Conservation (phyloP, 1,284 basidiomycete genomes). For the Austroboletus novae-zelandiae region DNA sequence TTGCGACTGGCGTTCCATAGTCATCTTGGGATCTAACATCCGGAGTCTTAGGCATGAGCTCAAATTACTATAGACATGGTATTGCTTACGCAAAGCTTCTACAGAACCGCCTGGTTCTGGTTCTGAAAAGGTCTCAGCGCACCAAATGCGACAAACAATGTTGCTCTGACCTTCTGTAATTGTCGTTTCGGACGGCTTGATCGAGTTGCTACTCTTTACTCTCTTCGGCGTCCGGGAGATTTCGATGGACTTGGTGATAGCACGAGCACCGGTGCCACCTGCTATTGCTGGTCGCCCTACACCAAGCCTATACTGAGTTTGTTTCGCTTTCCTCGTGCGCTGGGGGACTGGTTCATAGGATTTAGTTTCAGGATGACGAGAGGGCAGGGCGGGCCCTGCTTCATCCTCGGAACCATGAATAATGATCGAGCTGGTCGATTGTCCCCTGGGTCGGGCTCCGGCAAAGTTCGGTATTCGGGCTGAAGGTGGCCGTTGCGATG, state of each 20-base stretch:
- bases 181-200: constrained; percentile 51
- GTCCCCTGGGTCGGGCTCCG: constrained; percentile 34
- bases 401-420: constrained; percentile 54
- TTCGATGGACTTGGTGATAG: constrained; percentile 57
- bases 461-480: constrained; percentile 39
- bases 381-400: constrained; percentile 31
- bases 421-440: constrained; percentile 45
- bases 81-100: constrained; percentile 16
- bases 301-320: constrained; percentile 64
- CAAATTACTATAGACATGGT: neutral
- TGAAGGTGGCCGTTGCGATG: constrained; percentile 43
- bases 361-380: constrained; percentile 16
- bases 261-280: constrained; percentile 61
- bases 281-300: constrained; percentile 65
- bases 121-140: constrained; percentile 27
- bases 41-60: neutral
- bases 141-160: neutral
- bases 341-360: constrained; percentile 30
- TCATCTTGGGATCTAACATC: constrained; percentile 8
- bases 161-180: constrained; percentile 53
- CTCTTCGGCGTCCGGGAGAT: constrained; percentile 45
- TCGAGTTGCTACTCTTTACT: constrained; percentile 47
- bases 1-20: constrained; percentile 8
- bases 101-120: constrained; percentile 31
- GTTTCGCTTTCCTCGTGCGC: constrained; percentile 67